Base-by-base conservation (phyloP, 2,329 filamentous ascomycete genomes). In the Zelopaecilomyces penicillatus region DNA sequence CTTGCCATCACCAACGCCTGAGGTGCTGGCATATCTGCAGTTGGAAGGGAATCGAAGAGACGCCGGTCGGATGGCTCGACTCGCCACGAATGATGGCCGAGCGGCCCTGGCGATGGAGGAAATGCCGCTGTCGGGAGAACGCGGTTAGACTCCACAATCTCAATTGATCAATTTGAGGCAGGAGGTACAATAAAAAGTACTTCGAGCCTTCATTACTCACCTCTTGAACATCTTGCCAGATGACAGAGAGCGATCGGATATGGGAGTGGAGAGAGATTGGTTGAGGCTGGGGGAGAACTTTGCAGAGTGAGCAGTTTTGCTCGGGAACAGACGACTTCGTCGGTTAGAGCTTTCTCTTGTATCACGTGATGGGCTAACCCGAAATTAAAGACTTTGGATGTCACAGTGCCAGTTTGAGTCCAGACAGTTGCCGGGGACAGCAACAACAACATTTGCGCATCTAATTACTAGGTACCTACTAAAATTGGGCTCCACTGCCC, bases 151-250 rank as follows among this genome's bases (percentile, higher is more conserved):
- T 68, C 72, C 73, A 75, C 71, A 65, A 56, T 49, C 59, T 65
- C 73, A 73, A 76, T 76, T 73, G 67, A 46, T 48, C 51, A 51
- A 44, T 28, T 50, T 45, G 45, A 39, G 43, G 46, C 49, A 42
- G 50, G 38, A 51, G 54, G 51, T 50, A 46, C 47, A 47, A 48
- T 43, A 52, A 57, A 60, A 62, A 56, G 42, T 54, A 39, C 33
- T 50, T 65, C 42, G 50, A 55, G 48, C 50, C 57, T 50, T 52
- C 49, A 50, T 45, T 61, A 78, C 81, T 71, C 71, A 87, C 83
- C 82, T 86, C 82, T 85, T 85, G 75, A 86, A 83, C 83, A 87
- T 87, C 80, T 77, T 85, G 76, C 69, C 70, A 74, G 79, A 82
- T 80, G 76, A 76, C 71, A 71, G 73, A 78, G 76, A 78, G 76